Base-by-base conservation (phyloP, 2,329 filamentous ascomycete species). In the Juglanconis sp. region DNA sequence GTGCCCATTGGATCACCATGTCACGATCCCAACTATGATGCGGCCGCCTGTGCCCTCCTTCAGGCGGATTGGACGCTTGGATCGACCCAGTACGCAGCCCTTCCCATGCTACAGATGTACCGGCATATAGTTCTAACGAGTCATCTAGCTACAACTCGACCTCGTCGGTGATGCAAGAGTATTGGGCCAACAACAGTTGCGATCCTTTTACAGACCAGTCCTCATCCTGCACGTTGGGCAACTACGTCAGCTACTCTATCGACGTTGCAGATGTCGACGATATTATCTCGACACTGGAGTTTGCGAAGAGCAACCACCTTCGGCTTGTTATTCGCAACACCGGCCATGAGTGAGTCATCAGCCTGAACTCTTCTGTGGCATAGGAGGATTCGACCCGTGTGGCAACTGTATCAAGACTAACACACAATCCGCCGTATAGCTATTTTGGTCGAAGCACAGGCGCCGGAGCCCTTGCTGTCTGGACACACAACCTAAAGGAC, bases 1-100 rank as follows among this genome's bases (percentile, higher is more conserved):
- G 68, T 78, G 0, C 81, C 82, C 3, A 67, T 83, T 15, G 82
- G 74, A 5, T 64, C 72, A 1, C 69, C 75, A 1, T 83, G 80
- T 61, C 79, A 83, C 63, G 68, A 71, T 17, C 72, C 67, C 1
- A 64, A 60, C 24, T 81, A 78, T 65, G 65, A 81, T 66, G 71
- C 66, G 15, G 67, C 63, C 2, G 65, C 68, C 40, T 82, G 79
- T 61, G 57, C 66, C 1, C 64, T 53, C 4, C 60, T 81, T 8
- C 69, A 69, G 46, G 63, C 68, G 1, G 64, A 65, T 46, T 81
- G 78, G 79, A 65, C 65, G 3, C 57, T 67, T 13, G 74, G 77
- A 1, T 65, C 73, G 54, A 67, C 68, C 34, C 77, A 79, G 72
- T 75, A 68, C 15, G 35, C 46, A 34, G 17, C 53, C 34, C 34